Evolutionary conservation across 768 basidiomycete species (phyloP).

Genomic region (Dentipellis sp.): DNA sequence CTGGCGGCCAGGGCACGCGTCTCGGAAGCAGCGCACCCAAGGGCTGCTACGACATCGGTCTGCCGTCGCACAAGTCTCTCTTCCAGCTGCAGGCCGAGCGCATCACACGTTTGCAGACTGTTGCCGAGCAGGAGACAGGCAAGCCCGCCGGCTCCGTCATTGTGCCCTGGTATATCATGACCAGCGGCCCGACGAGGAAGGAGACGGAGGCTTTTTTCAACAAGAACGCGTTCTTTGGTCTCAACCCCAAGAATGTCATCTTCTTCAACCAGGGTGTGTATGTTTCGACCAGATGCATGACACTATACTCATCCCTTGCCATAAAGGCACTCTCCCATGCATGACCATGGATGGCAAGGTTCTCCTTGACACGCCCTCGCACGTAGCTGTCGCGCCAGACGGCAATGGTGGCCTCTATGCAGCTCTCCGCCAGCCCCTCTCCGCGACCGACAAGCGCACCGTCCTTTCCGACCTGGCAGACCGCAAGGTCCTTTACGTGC

Average conservation of each 20-base stretch:
- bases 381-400: slow-evolving; percentile 91
- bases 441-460: slow-evolving; percentile 47
- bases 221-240: slow-evolving; percentile 71
- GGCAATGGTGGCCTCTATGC: slow-evolving; percentile 98
- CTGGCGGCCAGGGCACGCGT: slow-evolving; percentile 95
- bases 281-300: not conserved
- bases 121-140: slow-evolving; percentile 51
- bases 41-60: slow-evolving; percentile 95
- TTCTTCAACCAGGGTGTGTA: slow-evolving; percentile 92
- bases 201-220: slow-evolving; percentile 84
- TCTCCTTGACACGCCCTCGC: slow-evolving; percentile 68
- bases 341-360: slow-evolving; percentile 92
- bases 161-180: slow-evolving; percentile 99
- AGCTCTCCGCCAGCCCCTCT: slow-evolving; percentile 75
- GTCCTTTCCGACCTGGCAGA: slow-evolving; percentile 77
- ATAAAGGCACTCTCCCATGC: slow-evolving; percentile 86
- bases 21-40: slow-evolving; percentile 90
- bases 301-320: not conserved
- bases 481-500: slow-evolving; percentile 79
- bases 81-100: slow-evolving; percentile 99
- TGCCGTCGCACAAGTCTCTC: slow-evolving; percentile 87
- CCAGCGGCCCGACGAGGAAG: slow-evolving; percentile 86
- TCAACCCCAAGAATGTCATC: slow-evolving; percentile 70
- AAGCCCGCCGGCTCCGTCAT: slow-evolving; percentile 53
- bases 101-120: slow-evolving; percentile 70